Evolutionary conservation across 192 early-diverging fungal species (phyloP), one percentile per base, ranked within the genome.

Genomic region (Paraglomus occultum): DNA sequence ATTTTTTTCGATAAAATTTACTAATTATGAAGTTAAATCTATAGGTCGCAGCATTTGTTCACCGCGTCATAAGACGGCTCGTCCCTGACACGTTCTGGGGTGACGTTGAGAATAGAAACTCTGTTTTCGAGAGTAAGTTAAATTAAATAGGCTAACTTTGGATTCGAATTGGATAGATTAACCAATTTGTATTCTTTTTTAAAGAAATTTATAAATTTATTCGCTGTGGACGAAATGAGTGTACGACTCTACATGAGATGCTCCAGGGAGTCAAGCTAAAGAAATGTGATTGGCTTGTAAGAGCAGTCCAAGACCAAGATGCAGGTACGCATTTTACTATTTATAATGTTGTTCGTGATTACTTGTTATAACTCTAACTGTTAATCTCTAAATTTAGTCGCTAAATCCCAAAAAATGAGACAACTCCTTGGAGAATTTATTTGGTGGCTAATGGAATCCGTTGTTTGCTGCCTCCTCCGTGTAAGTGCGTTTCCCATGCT

Each of bases 371-470:
- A 31, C 31, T 31, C 31, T 3, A 31, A 31, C 31, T 31, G n/a
- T n/a, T n/a, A n/a, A 31, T 31, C 31, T 31, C 3, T 31, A 3
- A 31, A 31, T 31, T 2, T 31, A 31, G 31, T 31, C 7, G 42
- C 23, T 2, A 46, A 63, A 63, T n/a, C 42, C 14, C 9, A 45
- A 2, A 45, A 45, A 38, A n/a, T 43, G 2, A 0, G 5, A 11
- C 44, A 63, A 23, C 4, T 63, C 10, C 48, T 63, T 18, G 6
- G 23, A 47, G 61, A 63, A 63, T 63, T 63, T 63, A 31, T 63
- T 44, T 63, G 61, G 61, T 63, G 61, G 61, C 10, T 47, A 14
- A 47, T 63, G 11, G 61, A 63, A 46, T 46, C 44, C 43, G 7
- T 63, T 46, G 46, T 47, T 14, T 47, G 45, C 14, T 46, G 44